Evolutionary conservation across 768 basidiomycete species (phyloP).

Genomic region (Crepidotus variabilis): DNA sequence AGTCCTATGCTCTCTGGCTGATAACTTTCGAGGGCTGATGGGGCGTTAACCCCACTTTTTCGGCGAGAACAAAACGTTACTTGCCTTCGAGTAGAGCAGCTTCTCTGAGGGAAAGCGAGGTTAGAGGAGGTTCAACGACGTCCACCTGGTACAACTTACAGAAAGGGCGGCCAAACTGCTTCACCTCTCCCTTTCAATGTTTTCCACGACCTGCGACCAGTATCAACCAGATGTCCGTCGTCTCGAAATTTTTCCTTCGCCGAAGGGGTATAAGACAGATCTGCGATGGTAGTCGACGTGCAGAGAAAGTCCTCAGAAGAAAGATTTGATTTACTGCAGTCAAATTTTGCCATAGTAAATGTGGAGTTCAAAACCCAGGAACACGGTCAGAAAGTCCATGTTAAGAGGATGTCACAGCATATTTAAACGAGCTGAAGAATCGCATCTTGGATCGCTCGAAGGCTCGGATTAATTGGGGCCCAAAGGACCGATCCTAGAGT

Average conservation of each 20-base stretch:
- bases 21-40: constrained; percentile 59
- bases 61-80: constrained; percentile 6
- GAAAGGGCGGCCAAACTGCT: constrained; percentile 72
- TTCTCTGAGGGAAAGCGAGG: constrained; percentile 31
- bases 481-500: too few relatives aligned
- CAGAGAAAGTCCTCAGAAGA: constrained; percentile 20
- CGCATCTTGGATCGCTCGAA: too few relatives aligned
- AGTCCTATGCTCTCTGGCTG: constrained; percentile 50
- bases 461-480: too few relatives aligned
- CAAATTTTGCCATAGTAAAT: too few relatives aligned
- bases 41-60: background rate
- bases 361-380: too few relatives aligned
- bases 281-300: constrained; percentile 37
- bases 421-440: too few relatives aligned
- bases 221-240: constrained; percentile 58
- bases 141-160: constrained; percentile 26
- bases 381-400: too few relatives aligned
- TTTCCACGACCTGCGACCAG: constrained; percentile 69
- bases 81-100: constrained; percentile 68
- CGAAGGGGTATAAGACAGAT: constrained; percentile 36
- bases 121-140: background rate
- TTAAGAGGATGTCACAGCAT: too few relatives aligned
- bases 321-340: too few relatives aligned
- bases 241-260: constrained; percentile 39
- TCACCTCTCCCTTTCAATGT: constrained; percentile 66